Evolutionary conservation across 106 monocot genomes (phyloP), one percentile per base, ranked within the genome.

Genomic region (Narthecium ossifragum): DNA sequence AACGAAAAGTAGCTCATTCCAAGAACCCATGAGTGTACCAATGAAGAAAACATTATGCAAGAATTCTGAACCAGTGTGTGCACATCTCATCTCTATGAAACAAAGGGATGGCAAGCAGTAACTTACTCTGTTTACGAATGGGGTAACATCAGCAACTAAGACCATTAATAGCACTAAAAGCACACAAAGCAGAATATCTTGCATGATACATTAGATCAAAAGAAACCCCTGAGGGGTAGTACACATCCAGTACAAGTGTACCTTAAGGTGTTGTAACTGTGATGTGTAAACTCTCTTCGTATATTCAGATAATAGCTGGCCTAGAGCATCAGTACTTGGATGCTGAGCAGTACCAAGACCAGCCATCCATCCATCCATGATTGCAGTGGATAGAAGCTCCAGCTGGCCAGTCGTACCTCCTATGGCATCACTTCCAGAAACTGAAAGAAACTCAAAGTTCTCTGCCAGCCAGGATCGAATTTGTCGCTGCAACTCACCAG

Each of bases 321-420:
- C 96, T 30, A 98, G 63, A 68, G 96, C 90, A 82, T 98, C 96
- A 36, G 96, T 98, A 52, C 59, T 74, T 14, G 81, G 86, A 59
- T 24, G 81, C 50, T 79, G 84, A 33, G 96, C 84, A 67, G 86
- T 68, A 62, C 96, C 96, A 61, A 98, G 86, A 59, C 96, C 96
- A 70, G 96, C 86, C 96, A 98, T 98, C 96, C 96, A 98, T 53
- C 96, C 96, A 79, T 98, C 96, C 96, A 98, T 98, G 47, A 98
- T 98, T 43, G 96, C 96, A 59, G 91, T 98, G 6, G 96, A 98
- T 6, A 98, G 57, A 66, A 91, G 81, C 63, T 98, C 96, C 41
- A 91, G 56, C 43, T 98, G 84, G 1, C 90, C 91, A 14, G 80
- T 77, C 22, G 80, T 51, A 63, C 83, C 94, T 26, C 77, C 85